Conservation (phyloP, 148 eudicot genomes). For the Persicaria tinctoria region DNA sequence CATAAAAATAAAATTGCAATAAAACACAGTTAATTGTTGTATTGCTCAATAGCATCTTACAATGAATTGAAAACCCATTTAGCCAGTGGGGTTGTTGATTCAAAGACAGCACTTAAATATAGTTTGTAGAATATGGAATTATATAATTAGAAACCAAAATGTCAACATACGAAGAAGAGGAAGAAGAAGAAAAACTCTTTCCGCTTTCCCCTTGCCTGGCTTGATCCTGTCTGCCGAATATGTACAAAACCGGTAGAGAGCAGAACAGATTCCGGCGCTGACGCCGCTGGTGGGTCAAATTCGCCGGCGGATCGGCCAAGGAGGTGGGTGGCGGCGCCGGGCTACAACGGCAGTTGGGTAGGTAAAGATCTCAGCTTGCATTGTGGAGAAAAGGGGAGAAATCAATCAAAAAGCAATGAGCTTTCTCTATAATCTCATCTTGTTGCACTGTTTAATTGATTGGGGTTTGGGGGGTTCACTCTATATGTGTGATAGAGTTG, state of each 20-base stretch:
- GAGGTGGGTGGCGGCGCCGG: slow-evolving; percentile 15
- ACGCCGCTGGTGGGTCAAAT: slow-evolving; percentile 7
- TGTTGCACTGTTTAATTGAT: background rate
- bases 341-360: slow-evolving; percentile 5
- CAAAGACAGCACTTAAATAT: background rate
- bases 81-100: background rate
- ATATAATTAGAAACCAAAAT: background rate
- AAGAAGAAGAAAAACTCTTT: background rate
- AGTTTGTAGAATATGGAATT: background rate
- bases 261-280: background rate
- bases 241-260: slow-evolving; percentile 19
- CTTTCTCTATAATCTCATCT: background rate
- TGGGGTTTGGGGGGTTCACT: slow-evolving; percentile 16
- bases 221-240: slow-evolving; percentile 39
- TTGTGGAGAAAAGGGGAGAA: background rate
- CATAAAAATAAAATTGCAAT: background rate
- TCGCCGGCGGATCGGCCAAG: slow-evolving; percentile 15
- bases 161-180: background rate
- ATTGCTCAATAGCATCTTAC: slow-evolving; percentile 1
- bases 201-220: slow-evolving; percentile 30
- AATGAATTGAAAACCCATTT: background rate
- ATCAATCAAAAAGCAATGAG: background rate
- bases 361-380: slow-evolving; percentile 11
- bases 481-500: background rate
- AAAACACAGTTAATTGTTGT: background rate